phyloP scores from a whole-genome alignment of 345 rosid genomes.

The Syzygium aromaticum region DNA sequence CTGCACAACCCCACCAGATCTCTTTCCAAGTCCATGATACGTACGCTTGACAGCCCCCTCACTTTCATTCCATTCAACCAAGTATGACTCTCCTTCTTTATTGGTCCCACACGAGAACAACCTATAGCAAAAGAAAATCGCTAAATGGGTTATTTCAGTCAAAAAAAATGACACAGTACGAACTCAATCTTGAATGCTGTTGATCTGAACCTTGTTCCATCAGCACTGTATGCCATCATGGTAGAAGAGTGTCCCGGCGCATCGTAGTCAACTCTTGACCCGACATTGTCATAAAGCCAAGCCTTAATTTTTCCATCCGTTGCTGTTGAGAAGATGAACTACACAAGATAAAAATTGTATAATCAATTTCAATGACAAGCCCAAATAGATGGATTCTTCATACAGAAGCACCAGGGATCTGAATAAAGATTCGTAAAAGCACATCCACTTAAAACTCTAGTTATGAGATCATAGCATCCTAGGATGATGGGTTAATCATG shows the following conservation, averaged over 20 bases:
- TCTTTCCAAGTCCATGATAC: slow-evolving; percentile 66
- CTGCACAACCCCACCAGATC: slow-evolving; percentile 62
- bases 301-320: slow-evolving; percentile 83
- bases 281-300: slow-evolving; percentile 65
- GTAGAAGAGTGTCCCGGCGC: slow-evolving; percentile 74
- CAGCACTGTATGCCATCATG: slow-evolving; percentile 73
- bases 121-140: slow-evolving; percentile 15
- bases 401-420: neutral
- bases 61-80: slow-evolving; percentile 93
- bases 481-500: neutral
- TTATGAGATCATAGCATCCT: neutral
- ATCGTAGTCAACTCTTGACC: slow-evolving; percentile 78
- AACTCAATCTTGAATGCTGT: neutral
- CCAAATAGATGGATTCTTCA: neutral
- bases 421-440: neutral
- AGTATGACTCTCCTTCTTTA: slow-evolving; percentile 69
- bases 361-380: neutral
- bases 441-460: neutral
- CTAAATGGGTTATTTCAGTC: neutral
- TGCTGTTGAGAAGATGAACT: slow-evolving; percentile 79
- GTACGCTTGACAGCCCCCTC: slow-evolving; percentile 64
- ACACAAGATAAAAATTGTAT: neutral
- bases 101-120: slow-evolving; percentile 79
- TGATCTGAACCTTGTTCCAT: slow-evolving; percentile 60
- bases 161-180: neutral